Evolutionary conservation across 2,329 filamentous ascomycete species (phyloP).

Genomic region (Dryadomyces sulphureus): DNA sequence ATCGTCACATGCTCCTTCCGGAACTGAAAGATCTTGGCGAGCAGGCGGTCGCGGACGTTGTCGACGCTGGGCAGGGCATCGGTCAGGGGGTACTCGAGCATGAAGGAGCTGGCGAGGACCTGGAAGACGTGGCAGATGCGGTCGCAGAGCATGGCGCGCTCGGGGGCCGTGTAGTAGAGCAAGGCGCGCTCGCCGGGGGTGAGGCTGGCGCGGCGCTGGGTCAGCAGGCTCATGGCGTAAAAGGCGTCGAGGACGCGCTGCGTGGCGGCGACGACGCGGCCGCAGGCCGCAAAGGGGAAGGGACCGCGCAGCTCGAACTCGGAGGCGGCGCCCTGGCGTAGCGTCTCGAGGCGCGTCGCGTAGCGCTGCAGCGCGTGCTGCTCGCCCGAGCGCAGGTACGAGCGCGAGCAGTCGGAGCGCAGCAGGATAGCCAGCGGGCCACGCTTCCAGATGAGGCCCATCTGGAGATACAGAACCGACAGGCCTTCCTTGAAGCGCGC

Average conservation of each 20-base stretch:
- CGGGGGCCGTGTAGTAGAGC: conserved; percentile 61
- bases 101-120: conserved; percentile 84
- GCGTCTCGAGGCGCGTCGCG: conserved; percentile 54
- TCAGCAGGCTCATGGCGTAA: conserved; percentile 89
- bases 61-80: conserved; percentile 77
- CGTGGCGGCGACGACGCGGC: conserved; percentile 63
- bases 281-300: conserved; percentile 63
- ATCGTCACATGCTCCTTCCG: conserved; percentile 44
- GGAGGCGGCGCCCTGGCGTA: conserved; percentile 57
- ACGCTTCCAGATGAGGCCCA: conserved; percentile 92
- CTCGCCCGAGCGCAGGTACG: conserved; percentile 79
- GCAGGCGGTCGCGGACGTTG: conserved; percentile 62
- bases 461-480: conserved; percentile 80
- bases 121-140: conserved; percentile 79
- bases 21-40: conserved; percentile 81
- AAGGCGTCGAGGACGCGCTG: conserved; percentile 82
- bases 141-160: conserved; percentile 68
- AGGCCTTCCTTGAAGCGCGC: conserved; percentile 80
- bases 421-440: conserved; percentile 68
- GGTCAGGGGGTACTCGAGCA: conserved; percentile 84
- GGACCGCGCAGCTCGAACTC: conserved; percentile 84
- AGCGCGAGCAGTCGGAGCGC: conserved; percentile 38
- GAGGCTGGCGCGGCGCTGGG: conserved; percentile 60
- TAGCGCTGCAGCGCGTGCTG: conserved; percentile 79
- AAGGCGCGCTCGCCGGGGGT: conserved; percentile 71